These are phyloP conservation scores for Talaromyces funiculosus DNA, from an alignment of 2,329 filamentous ascomycete genomes.

Conservation along the genomic window DNA sequence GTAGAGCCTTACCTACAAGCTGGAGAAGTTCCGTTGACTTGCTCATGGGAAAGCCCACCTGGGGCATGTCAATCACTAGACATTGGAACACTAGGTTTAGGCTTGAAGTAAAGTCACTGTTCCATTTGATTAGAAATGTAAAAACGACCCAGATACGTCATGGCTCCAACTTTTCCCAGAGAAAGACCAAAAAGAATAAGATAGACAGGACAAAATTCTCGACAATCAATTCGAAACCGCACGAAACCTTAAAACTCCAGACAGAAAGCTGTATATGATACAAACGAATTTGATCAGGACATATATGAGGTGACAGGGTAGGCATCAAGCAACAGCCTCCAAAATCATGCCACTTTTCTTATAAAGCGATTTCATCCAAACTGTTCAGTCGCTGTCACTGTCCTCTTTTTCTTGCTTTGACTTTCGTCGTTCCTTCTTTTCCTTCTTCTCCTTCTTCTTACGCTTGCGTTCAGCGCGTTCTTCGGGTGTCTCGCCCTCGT, in stretches of 20 bases:
- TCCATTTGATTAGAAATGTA: neutral
- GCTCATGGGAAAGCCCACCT: neutral
- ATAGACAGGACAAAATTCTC: slow-evolving; percentile 16
- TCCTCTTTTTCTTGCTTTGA: slow-evolving; percentile 76
- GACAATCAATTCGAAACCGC: slow-evolving; percentile 16
- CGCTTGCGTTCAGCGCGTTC: slow-evolving; percentile 46
- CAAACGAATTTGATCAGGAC: slow-evolving; percentile 25
- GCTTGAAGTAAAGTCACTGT: neutral
- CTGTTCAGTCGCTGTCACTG: slow-evolving; percentile 46
- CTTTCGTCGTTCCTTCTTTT: slow-evolving; percentile 67
- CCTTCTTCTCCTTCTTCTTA: slow-evolving; percentile 52
- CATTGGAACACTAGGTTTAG: neutral
- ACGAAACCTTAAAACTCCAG: slow-evolving; percentile 32
- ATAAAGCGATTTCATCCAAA: slow-evolving; percentile 8
- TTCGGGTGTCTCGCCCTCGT: slow-evolving; percentile 51
- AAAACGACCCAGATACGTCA: neutral
- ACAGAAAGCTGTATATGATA: slow-evolving; percentile 34
- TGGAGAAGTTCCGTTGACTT: too few species aligned
- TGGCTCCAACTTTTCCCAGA: slow-evolving; percentile 5
- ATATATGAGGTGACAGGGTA: neutral
- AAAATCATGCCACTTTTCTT: slow-evolving; percentile 20
- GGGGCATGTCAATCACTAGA: neutral
- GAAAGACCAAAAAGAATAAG: slow-evolving; percentile 12
- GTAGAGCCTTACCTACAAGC: too few species aligned
- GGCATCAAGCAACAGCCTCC: neutral